Percentiles rank a stretch among this genome's conserved stretches.
These are phyloP conservation scores for Cadophora malorum DNA, from an alignment of 2,329 filamentous ascomycete species.

Conservation along the genomic window DNA sequence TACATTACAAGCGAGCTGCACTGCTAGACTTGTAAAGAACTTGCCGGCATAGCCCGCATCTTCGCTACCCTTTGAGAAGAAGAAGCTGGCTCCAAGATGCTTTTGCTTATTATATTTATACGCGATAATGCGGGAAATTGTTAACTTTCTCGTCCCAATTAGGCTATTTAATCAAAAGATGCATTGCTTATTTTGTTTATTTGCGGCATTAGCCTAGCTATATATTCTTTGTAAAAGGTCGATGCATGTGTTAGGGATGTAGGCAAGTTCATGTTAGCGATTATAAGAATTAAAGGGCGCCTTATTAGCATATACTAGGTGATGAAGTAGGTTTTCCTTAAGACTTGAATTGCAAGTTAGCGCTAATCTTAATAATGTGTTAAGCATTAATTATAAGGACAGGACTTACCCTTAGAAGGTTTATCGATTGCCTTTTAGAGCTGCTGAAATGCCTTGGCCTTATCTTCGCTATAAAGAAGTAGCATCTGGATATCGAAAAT, in stretches of 20 bases:
- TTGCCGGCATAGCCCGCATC: neutral
- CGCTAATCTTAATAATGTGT: conserved; percentile 9
- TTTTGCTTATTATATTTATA: neutral
- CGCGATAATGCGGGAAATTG: neutral
- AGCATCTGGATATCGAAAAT: conserved; percentile 54
- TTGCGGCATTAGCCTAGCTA: neutral
- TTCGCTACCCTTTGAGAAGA: neutral
- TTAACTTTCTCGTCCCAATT: neutral
- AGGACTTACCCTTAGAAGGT: conserved; percentile 25
- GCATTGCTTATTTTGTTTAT: neutral
- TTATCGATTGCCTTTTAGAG: conserved; percentile 46
- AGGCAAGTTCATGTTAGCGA: neutral
- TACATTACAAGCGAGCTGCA: neutral
- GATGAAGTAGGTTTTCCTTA: conserved; percentile 1
- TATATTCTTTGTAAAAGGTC: conserved; percentile 17
- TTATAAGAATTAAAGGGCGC: conserved; percentile 9
- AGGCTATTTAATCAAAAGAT: neutral
- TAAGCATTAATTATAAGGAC: conserved; percentile 9
- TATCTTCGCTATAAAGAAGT: conserved; percentile 49
- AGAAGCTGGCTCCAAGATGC: neutral
- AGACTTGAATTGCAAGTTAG: conserved; percentile 11
- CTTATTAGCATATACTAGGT: neutral
- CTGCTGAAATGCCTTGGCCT: conserved; percentile 43
- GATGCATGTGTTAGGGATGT: conserved; percentile 3
- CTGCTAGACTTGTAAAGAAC: neutral